phyloP scores from a whole-genome alignment of 768 basidiomycete genomes.

The Dentipellis sp. region DNA sequence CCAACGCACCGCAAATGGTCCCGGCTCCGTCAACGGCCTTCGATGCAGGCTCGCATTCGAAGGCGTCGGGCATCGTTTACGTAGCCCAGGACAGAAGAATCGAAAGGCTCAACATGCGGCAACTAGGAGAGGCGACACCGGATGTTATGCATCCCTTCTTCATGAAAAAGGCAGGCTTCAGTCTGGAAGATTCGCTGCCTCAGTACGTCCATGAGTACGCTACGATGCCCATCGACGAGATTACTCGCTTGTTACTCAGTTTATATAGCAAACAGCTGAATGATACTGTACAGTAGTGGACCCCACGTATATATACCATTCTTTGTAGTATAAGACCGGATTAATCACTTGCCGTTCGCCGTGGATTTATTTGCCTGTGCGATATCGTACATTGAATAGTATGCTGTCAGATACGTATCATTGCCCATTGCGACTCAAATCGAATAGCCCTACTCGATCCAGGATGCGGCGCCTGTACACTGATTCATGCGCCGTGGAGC shows the following conservation, averaged over 20 bases:
- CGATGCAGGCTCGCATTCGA: slow-evolving; percentile 9
- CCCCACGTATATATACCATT: too few relatives aligned
- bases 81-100: slow-evolving; percentile 52
- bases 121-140: slow-evolving; percentile 82
- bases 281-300: slow-evolving; percentile 13
- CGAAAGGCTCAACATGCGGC: slow-evolving; percentile 75
- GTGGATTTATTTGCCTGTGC: too few relatives aligned
- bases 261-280: slow-evolving; percentile 70
- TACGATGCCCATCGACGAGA: slow-evolving; percentile 72
- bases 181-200: slow-evolving; percentile 74
- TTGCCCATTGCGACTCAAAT: too few relatives aligned
- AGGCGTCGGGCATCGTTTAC: slow-evolving; percentile 34
- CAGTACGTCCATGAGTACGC: slow-evolving; percentile 85
- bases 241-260: slow-evolving; percentile 71
- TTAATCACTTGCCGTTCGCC: too few relatives aligned
- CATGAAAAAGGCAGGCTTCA: slow-evolving; percentile 79
- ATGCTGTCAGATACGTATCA: too few relatives aligned
- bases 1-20: neutral
- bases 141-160: slow-evolving; percentile 85
- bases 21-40: neutral
- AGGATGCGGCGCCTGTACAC: too few relatives aligned
- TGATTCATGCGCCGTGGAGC: too few relatives aligned
- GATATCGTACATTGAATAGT: too few relatives aligned
- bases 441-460: too few relatives aligned
- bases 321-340: too few relatives aligned